Evolutionary conservation across 305 asterid genomes (phyloP), one percentile per base, ranked within the genome.

Genomic region (Fraxinus nigra): DNA sequence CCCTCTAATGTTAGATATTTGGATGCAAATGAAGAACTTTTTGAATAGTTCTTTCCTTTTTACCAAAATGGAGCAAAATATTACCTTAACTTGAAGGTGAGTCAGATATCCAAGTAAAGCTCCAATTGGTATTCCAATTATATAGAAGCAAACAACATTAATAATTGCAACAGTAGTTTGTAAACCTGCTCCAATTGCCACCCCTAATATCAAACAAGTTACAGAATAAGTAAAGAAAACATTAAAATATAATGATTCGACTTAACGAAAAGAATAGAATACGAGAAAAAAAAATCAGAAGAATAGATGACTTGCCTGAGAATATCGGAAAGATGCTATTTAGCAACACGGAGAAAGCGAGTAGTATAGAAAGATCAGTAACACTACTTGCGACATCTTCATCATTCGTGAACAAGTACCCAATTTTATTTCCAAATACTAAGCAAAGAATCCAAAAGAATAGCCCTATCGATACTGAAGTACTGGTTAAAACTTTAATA

Each of bases 171-270:
- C 97, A 69, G 84, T 88, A 11, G 89, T 81, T 32, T 92, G 98
- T 65, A 90, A 77, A 38, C 98, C 98, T 22, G 97, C 95, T 80
- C 98, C 98, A 0, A 94, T 85, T 0, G 97, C 97, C 86, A 89
- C 93, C 6, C 98, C 97, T 92, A 86, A 34, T 72, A 78, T 5
- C 43, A 79, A 65, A 69, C 13, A 51, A 11, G 72, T 65, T 0
- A 65, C 34, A 65, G 16, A 63, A 18, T n/a, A 54, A 16, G 67
- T 13, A 46, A 46, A 46, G 56, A 46, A 18, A 54, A 54, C 0
- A 6, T 54, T 8, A 43, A 54, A 54, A 54, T 0, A 4, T 8
- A 7, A 56, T 16, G 26, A 0, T 18, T 56, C 7, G 67, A 56
- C 26, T 51, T 3, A 0, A 16, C 5, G 0, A 61, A 24, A 7